A percentile compares a stretch with the other conserved stretches of the same genome.
phyloP scores from a whole-genome alignment of 2,329 filamentous ascomycete genomes.

The Trichoderma sp. region DNA sequence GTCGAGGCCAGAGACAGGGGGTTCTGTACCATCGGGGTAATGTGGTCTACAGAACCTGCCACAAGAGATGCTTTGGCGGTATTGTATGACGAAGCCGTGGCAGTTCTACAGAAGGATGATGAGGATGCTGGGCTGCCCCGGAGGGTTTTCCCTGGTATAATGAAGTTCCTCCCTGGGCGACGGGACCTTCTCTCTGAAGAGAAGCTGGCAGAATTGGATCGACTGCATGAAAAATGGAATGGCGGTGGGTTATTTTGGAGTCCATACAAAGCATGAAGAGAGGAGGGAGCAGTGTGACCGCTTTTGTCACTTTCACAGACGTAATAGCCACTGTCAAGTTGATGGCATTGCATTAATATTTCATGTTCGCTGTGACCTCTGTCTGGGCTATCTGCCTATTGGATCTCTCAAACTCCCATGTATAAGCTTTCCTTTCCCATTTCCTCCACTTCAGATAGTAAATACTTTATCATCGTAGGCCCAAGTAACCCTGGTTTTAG shows the following conservation, averaged over 20 bases:
- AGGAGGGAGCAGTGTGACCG: background rate
- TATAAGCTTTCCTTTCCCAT: background rate
- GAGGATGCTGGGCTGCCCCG: slow-evolving; percentile 10
- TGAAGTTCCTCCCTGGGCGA: slow-evolving; percentile 32
- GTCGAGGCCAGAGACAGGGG: slow-evolving; percentile 34
- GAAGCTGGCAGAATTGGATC: slow-evolving; percentile 30
- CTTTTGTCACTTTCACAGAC: background rate
- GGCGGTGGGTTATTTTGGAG: slow-evolving; percentile 36
- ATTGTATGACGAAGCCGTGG: slow-evolving; percentile 29
- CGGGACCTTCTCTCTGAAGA: slow-evolving; percentile 32
- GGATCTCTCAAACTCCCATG: background rate
- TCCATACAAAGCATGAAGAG: slow-evolving; percentile 30
- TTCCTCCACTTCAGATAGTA: background rate
- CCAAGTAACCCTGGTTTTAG: slow-evolving; percentile 7
- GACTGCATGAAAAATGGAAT: slow-evolving; percentile 36
- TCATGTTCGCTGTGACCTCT: background rate
- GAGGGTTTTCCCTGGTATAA: slow-evolving; percentile 33
- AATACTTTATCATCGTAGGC: background rate
- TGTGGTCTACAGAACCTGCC: slow-evolving; percentile 29
- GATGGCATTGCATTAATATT: background rate
- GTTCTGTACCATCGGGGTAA: slow-evolving; percentile 23
- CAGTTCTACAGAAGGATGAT: slow-evolving; percentile 28
- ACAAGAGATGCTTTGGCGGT: slow-evolving; percentile 24
- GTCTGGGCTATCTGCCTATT: background rate
- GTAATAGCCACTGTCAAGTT: background rate